Evolutionary conservation across 176 grass and related monocot species (phyloP).

Genomic region (Triticum dicoccoides): DNA sequence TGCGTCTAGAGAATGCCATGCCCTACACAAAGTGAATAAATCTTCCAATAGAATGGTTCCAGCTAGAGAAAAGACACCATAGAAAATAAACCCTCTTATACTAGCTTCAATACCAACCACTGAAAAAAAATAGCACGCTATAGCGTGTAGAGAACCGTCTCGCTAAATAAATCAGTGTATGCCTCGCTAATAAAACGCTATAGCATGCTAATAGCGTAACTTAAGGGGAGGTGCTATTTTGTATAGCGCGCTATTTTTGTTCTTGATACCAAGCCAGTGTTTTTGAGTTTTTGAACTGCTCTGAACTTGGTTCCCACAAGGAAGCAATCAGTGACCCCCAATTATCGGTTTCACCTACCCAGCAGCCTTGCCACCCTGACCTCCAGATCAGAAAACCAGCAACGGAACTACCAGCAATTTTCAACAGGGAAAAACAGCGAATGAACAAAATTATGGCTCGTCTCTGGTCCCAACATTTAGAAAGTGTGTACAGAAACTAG

Average conservation of each 20-base stretch:
- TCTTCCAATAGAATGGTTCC: not conserved
- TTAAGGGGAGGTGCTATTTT: too few species aligned
- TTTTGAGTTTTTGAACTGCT: not conserved
- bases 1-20: too few species aligned
- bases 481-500: not conserved
- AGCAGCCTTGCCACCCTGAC: not conserved
- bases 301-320: not conserved
- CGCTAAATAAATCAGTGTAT: too few species aligned
- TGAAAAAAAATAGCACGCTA: too few species aligned
- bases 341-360: not conserved
- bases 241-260: too few species aligned
- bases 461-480: not conserved
- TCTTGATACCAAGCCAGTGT: not conserved
- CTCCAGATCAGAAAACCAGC: conserved; percentile 1
- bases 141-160: too few species aligned
- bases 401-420: not conserved
- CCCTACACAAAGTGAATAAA: not conserved
- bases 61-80: not conserved
- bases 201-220: too few species aligned
- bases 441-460: not conserved
- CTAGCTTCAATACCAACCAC: conserved; percentile 1
- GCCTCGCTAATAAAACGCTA: too few species aligned
- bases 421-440: not conserved
- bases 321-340: not conserved
- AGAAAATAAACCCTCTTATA: not conserved